Evolutionary conservation across 1,284 basidiomycete species (phyloP).

Genomic region (Boletellus deceptivus): DNA sequence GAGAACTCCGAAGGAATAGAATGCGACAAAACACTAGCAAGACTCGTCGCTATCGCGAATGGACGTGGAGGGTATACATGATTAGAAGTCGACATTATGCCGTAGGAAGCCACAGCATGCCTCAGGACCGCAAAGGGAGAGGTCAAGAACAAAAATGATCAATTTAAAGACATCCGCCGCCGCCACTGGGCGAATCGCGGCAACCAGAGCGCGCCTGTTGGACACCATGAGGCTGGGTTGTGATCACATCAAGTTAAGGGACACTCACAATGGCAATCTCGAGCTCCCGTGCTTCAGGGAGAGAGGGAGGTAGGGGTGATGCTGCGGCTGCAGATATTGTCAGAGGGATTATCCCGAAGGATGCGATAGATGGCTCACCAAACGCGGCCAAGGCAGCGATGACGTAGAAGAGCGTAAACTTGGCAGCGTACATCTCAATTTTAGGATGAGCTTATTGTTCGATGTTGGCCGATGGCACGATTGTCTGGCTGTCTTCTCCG

Average conservation of each 20-base stretch:
- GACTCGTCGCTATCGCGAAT: constrained; percentile 3
- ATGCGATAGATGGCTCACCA: constrained; percentile 16
- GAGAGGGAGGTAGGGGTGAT: constrained; percentile 26
- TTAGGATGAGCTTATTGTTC: constrained; percentile 32
- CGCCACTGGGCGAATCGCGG: background rate
- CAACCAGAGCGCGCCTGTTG: too few species aligned
- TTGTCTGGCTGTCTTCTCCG: background rate
- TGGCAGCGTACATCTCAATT: constrained; percentile 27
- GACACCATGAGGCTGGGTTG: background rate
- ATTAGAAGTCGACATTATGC: constrained; percentile 5
- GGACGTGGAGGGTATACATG: background rate
- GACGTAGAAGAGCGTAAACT: constrained; percentile 29
- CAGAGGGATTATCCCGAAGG: background rate
- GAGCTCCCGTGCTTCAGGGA: constrained; percentile 2
- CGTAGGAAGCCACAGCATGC: background rate
- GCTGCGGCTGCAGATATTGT: constrained; percentile 15
- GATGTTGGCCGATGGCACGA: background rate
- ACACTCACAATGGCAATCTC: constrained; percentile 16
- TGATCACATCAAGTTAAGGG: background rate
- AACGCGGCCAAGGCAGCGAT: constrained; percentile 25
- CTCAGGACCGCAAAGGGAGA: background rate
- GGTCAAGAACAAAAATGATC: background rate
- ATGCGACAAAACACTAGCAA: background rate
- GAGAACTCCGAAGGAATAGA: background rate
- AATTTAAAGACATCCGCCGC: constrained; percentile 9